phyloP scores from a whole-genome alignment of 495 filamentous ascomycete genomes.

The Hamigera avellanea region DNA sequence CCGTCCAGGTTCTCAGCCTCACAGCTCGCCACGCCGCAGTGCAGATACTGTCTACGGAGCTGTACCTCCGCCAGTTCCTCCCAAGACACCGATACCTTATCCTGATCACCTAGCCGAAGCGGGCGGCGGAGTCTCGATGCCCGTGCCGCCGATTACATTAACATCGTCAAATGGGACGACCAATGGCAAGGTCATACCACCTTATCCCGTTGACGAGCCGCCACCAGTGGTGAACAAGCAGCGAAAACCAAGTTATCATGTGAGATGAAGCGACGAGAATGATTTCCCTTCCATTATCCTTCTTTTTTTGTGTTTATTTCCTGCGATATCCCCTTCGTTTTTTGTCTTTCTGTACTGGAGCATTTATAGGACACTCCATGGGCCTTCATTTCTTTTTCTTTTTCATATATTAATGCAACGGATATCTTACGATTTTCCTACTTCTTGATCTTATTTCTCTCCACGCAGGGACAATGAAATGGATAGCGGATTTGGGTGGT shows the following conservation, averaged over 20 bases:
- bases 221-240: conserved; percentile 74
- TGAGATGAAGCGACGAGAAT: no score
- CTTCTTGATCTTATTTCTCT: no score
- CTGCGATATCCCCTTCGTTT: conserved; percentile 1
- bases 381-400: conserved; percentile 4
- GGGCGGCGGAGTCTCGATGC: conserved; percentile 22
- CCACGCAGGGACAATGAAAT: no score
- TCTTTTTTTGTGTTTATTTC: conserved; percentile 1
- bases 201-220: conserved; percentile 77
- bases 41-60: conserved; percentile 31
- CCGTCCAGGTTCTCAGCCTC: conserved; percentile 25
- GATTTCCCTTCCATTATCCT: no score
- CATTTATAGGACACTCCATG: no score
- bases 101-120: conserved; percentile 21
- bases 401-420: no score
- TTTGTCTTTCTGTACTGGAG: conserved; percentile 1
- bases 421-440: no score
- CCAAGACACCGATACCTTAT: conserved; percentile 69
- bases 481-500: no score
- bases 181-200: conserved; percentile 34
- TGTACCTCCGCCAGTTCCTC: conserved; percentile 67
- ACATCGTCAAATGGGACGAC: conserved; percentile 6
- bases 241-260: conserved; percentile 69
- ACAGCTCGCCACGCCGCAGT: conserved; percentile 32
- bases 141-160: conserved; percentile 16